Evolutionary conservation across 2,329 filamentous ascomycete genomes (phyloP), one percentile per base, ranked within the genome.

Genomic region (Graphilbum sp.): DNA sequence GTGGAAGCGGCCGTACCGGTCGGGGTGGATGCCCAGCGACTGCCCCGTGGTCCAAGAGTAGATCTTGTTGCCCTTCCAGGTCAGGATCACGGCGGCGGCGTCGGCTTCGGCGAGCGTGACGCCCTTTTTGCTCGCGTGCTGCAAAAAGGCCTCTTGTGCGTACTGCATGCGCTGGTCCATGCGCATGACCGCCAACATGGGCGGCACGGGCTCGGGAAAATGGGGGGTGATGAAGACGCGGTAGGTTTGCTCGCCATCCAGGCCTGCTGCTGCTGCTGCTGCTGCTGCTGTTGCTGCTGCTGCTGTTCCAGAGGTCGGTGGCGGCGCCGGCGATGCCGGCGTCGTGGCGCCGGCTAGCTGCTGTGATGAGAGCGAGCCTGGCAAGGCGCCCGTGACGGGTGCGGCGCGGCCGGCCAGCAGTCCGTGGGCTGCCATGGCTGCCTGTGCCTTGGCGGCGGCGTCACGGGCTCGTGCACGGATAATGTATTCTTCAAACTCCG

Each of bases 11-110:
- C 66, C 65, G 5, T 66, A 55, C 12, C 50, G 49, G 11, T 59
- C 54, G 0, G 63, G 59, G 9, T 58, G 52, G 34, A 90, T 67
- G 7, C 76, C 75, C 7, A 93, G 59, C 35, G 69, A 75, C 38
- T 66, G 65, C 41, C 83, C 77, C 1, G 79, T 87, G 5, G 81
- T 83, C n/a, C 71, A 69, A 45, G 81, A 73, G 52, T 80, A 94
- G 3, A 94, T 58, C 42, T 73, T 72, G 41, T 72, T 72, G 20
- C 72, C 69, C 45, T 76, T 77, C 78, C 83, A 94, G 0, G 83
- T 90, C 39, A 96, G 66, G 48, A 90, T 18, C n/a, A 12, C 16
- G 5, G 30, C 13, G 7, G 66, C 58, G 2, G 64, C 56, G 19
- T 66, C 53, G 3, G 67, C 60, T 3, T 54, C 46, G 3, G 55